Evolutionary conservation across 805 yeast species (phyloP), one percentile per base, ranked within the genome.

Genomic region (Pichia nanzhaoensis): DNA sequence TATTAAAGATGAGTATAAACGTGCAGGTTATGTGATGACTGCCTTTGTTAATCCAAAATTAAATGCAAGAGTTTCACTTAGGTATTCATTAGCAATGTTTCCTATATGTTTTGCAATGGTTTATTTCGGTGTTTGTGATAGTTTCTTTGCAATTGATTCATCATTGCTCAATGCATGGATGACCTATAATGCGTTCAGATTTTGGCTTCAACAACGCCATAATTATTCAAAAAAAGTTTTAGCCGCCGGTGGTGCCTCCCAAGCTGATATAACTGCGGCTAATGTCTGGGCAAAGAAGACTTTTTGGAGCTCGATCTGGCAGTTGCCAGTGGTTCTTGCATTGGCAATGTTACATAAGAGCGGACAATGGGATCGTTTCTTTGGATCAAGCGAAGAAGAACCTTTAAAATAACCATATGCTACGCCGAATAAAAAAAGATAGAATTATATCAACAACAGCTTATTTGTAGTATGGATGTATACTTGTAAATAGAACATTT

Each of bases 11-110:
- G 97, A 93, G 59, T 93, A 93, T 61, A 82, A 84, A 55, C 71
- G 74, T 39, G 99, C 99, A 0, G 99, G 99, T 0, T 93, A 93
- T 64, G 89, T 88, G n/a, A 93, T 93, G 99, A 76, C 97, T 0
- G 95, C 96, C 0, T 90, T 85, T 68, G 90, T 82, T 51, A 86
- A 91, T 57, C 99, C 99, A 2, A 77, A 77, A 47, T 68, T 93
- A 41, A 93, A 93, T 60, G 97, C 98, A 0, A 71, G 99, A 41
- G 99, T 93, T 1, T 90, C 96, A 1, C 71, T 93, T 41, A 70
- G 99, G 38, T 91, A 93, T 59, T 84, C 98, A 0, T 51, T 91
- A n/a, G 68, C 85, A 48, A 89, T 93, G 96, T 85, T 93, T 65
- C 98, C 98, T 3, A 68, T 93, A 34, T 93, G 98, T 63, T 74